These are phyloP conservation scores for Pyrenopolyporus hunteri DNA, from an alignment of 495 filamentous ascomycete species.

Conservation along the genomic window DNA sequence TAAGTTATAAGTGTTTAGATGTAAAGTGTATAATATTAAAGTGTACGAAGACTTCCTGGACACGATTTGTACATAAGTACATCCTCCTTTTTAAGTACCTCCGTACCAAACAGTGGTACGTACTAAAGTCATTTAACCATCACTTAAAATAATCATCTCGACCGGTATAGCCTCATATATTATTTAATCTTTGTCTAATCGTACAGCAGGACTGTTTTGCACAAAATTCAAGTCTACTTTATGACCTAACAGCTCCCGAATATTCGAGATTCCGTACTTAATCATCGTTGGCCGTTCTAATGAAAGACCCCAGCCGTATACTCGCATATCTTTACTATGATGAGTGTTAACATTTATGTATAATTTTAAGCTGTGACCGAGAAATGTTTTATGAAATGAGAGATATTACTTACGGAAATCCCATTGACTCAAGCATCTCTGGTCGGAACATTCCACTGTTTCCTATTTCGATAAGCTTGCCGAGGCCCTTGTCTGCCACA, in stretches of 20 bases:
- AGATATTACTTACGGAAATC: constrained; percentile 31
- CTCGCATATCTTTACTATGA: constrained; percentile 70
- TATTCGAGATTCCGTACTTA: constrained; percentile 85
- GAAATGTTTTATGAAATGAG: background rate
- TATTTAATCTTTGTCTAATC: constrained; percentile 72
- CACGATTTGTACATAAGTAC: no score
- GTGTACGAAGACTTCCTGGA: no score
- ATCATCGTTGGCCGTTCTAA: constrained; percentile 98
- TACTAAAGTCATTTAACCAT: no score
- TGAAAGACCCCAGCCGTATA: constrained; percentile 90
- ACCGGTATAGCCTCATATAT: no score
- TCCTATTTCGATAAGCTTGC: constrained; percentile 94
- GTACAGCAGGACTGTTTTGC: constrained; percentile 80
- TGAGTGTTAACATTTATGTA: constrained; percentile 1
- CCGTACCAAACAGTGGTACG: no score
- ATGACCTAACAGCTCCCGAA: constrained; percentile 83
- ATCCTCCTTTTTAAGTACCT: no score
- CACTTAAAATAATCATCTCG: no score
- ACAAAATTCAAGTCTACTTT: constrained; percentile 84
- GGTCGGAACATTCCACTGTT: constrained; percentile 98
- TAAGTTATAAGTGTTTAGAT: no score
- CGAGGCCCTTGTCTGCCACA: constrained; percentile 69
- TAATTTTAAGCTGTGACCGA: background rate
- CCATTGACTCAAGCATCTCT: constrained; percentile 82
- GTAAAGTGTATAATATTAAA: no score